Evolutionary conservation across 108 stramenopile species (phyloP).

Genomic region (Aurantiochytrium sp.): DNA sequence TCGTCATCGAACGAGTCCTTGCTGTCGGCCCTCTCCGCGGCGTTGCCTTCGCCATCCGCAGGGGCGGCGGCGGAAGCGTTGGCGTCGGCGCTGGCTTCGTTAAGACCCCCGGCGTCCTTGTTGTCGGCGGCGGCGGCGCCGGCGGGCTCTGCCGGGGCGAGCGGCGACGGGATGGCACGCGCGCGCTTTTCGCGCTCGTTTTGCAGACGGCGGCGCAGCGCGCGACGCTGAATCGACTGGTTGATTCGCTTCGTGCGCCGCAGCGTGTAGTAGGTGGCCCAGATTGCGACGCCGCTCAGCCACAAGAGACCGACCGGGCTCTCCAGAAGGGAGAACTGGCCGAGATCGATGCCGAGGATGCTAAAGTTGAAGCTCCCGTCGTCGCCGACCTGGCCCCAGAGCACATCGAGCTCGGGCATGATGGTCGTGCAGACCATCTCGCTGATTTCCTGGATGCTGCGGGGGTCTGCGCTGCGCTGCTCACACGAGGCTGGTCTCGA

Average conservation of each 20-base stretch:
- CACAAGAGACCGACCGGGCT: slow-evolving; percentile 3
- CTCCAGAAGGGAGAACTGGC: slow-evolving; percentile 1
- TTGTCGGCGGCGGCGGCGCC: too few relatives aligned
- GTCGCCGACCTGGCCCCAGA: neutral
- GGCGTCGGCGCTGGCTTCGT: too few relatives aligned
- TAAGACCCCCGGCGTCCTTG: too few relatives aligned
- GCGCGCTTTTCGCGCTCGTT: neutral
- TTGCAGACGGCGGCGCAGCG: neutral
- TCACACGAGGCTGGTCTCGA: too few relatives aligned
- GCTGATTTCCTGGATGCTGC: neutral
- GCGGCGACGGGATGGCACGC: too few relatives aligned
- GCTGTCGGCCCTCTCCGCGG: neutral
- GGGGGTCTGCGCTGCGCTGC: neutral
- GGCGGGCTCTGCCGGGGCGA: too few relatives aligned
- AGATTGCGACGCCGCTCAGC: slow-evolving; percentile 17
- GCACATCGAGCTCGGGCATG: neutral
- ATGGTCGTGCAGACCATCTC: neutral
- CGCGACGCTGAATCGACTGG: neutral
- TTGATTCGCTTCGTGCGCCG: slow-evolving; percentile 1
- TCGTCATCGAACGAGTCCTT: neutral
- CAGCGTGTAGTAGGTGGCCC: slow-evolving; percentile 24
- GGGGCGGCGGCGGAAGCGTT: too few relatives aligned
- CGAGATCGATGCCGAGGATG: neutral
- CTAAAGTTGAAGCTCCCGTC: neutral
- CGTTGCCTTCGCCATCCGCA: too few relatives aligned